phyloP scores from a whole-genome alignment of 139 green algal genomes.

The Raphidocelis subcapitata region DNA sequence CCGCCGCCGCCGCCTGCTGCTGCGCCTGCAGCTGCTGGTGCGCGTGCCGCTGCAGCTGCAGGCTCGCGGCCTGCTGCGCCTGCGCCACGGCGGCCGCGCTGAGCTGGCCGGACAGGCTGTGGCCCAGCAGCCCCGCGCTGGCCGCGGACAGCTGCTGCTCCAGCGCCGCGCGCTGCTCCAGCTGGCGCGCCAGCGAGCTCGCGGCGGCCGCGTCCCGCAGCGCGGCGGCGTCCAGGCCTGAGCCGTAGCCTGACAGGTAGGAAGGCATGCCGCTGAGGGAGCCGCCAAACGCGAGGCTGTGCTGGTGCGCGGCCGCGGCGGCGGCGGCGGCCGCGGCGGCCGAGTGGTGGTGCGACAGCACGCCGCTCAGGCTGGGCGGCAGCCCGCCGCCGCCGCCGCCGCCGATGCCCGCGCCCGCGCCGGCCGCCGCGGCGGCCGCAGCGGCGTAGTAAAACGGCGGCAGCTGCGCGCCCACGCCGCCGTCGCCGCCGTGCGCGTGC shows the following conservation, averaged over 20 bases:
- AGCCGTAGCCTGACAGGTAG: too few relatives aligned
- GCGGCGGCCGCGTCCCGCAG: not conserved
- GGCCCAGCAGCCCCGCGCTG: not conserved
- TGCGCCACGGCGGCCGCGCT: not conserved
- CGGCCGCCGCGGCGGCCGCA: conserved; percentile 13
- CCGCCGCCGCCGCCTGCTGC: not conserved
- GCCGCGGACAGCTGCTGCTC: not conserved
- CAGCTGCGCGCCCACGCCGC: not conserved
- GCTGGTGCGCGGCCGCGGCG: too few relatives aligned
- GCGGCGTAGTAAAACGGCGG: conserved; percentile 22
- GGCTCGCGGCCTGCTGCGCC: not conserved
- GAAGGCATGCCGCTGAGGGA: too few relatives aligned
- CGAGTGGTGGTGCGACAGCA: too few relatives aligned
- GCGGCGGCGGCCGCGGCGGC: too few relatives aligned
- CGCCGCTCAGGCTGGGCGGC: too few relatives aligned
- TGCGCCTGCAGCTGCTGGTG: not conserved
- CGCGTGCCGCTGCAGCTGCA: not conserved
- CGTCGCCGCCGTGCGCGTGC: too few relatives aligned
- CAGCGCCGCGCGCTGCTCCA: conserved; percentile 2
- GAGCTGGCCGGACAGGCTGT: not conserved
- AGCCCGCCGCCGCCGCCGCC: not conserved
- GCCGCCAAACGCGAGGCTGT: too few relatives aligned
- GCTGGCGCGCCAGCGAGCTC: not conserved
- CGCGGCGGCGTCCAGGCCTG: not conserved
- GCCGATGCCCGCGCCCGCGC: not conserved